A percentile compares a stretch with the other conserved stretches of the same genome.
Evolutionary conservation across 2,329 filamentous ascomycete genomes (phyloP).

Genomic region (Ceratocystis papillata): DNA sequence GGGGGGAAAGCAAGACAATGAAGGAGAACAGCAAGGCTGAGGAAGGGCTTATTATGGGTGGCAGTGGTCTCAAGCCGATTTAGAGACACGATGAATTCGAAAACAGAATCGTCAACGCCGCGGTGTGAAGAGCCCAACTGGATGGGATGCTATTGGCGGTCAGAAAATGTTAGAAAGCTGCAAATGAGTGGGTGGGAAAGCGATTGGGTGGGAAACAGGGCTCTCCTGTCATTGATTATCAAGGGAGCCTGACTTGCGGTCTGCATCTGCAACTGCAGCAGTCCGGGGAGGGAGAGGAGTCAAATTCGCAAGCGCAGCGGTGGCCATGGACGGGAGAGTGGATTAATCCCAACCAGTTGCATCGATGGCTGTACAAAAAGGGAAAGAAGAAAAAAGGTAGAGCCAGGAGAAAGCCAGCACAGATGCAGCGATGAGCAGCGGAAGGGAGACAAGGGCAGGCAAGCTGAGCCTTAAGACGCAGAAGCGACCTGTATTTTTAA

Average conservation of each 20-base stretch:
- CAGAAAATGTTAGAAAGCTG: neutral
- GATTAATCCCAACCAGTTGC: neutral
- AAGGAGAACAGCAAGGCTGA: slow-evolving; percentile 16
- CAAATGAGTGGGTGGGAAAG: no score
- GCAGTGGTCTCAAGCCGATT: no score
- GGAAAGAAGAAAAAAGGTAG: neutral
- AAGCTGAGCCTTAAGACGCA: neutral
- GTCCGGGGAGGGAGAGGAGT: no score
- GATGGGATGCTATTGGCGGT: neutral
- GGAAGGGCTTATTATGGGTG: neutral
- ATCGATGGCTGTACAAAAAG: neutral
- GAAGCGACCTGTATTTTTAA: slow-evolving; percentile 11
- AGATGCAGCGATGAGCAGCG: neutral
- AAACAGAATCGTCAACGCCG: neutral
- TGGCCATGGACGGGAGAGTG: neutral
- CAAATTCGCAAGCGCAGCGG: neutral
- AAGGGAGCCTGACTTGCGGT: no score
- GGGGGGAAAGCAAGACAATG: slow-evolving; percentile 1
- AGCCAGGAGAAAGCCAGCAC: neutral
- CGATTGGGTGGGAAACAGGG: no score
- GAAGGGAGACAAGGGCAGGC: neutral
- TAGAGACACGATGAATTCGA: neutral
- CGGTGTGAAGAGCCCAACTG: neutral
- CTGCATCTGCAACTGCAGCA: no score
- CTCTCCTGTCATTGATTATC: no score